Evolutionary conservation across 805 yeast genomes (phyloP), one percentile per base, ranked within the genome.

Genomic region (Ascoidea rubescens): DNA sequence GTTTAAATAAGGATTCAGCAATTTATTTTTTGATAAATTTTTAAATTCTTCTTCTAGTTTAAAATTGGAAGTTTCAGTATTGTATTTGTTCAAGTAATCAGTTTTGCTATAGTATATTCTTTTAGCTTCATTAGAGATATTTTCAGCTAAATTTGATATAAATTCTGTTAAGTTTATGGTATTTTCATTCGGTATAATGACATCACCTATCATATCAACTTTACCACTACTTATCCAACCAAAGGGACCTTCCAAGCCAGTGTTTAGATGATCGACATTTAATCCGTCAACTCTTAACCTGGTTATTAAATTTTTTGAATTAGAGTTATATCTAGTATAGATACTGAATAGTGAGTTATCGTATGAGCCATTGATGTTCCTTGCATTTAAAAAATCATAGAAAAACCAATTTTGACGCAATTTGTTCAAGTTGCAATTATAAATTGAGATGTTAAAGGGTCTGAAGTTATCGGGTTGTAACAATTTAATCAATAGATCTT

Each of bases 151-250:
- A 16, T 72, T 70, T 16, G 71, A 62, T 28, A 78, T 68, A n/a
- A 80, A 66, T 54, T 79, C 84, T n/a, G 62, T 51, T 48, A 68
- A 51, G 51, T 72, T 72, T 49, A 75, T 64, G 42, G 78, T 76
- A 46, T 73, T 72, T 51, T 78, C 81, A 48, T 78, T 77, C 0
- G 96, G 95, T 2, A 89, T 80, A 74, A 82, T 78, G 16, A 91
- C 79, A 62, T 93, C 97, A 5, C 96, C 97, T 56, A 87, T 70
- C 82, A 93, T 83, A 65, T 93, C 97, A 28, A 91, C 98, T 50
- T 80, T 80, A 12, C 99, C 99, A 55, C 78, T 75, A 5, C 87
- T 80, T 52, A 93, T 91, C 99, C 99, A 93, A 5, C 98, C 97
- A 66, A 93, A 88, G 10, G 98, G 96, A 0, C 99, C 99, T 52